Evolutionary conservation across 768 basidiomycete species (phyloP).

Genomic region (Leucogyrophana mollusca): DNA sequence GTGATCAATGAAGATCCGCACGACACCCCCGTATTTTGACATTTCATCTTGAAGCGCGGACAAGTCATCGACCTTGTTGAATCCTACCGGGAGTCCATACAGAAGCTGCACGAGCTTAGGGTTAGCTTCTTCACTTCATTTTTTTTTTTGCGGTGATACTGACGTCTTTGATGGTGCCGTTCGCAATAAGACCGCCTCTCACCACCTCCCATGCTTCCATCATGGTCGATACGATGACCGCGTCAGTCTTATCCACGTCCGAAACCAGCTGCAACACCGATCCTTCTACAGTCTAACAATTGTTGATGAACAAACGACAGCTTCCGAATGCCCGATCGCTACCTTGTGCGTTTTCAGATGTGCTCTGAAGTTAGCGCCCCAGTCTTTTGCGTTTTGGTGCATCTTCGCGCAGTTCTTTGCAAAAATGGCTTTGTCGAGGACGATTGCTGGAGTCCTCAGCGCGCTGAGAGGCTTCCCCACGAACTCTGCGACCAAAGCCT

Average conservation of each 20-base stretch:
- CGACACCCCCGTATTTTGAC: constrained; percentile 48
- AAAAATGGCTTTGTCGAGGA: constrained; percentile 75
- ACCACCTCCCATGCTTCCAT: constrained; percentile 81
- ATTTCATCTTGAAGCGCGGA: constrained; percentile 57
- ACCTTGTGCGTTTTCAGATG: constrained; percentile 89
- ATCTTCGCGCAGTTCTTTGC: constrained; percentile 72
- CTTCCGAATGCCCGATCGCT: constrained; percentile 3
- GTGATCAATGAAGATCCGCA: constrained; percentile 76
- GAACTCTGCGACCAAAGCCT: constrained; percentile 51
- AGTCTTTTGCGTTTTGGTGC: constrained; percentile 61
- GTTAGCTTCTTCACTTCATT: too few species aligned
- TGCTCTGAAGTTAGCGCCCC: constrained; percentile 73
- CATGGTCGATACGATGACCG: constrained; percentile 78
- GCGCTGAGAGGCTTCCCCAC: constrained; percentile 52
- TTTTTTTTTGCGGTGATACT: too few species aligned
- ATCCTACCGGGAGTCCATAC: constrained; percentile 71
- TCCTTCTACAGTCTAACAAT: constrained; percentile 68
- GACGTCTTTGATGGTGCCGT: constrained; percentile 78
- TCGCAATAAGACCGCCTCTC: constrained; percentile 62
- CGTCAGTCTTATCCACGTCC: constrained; percentile 47
- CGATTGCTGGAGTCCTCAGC: constrained; percentile 73
- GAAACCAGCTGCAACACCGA: constrained; percentile 66
- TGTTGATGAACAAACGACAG: constrained; percentile 5
- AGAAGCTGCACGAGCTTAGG: constrained; percentile 78
- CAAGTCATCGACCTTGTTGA: constrained; percentile 73